These are phyloP conservation scores for Vinca major DNA, from an alignment of 305 asterid genomes.

Conservation along the genomic window DNA sequence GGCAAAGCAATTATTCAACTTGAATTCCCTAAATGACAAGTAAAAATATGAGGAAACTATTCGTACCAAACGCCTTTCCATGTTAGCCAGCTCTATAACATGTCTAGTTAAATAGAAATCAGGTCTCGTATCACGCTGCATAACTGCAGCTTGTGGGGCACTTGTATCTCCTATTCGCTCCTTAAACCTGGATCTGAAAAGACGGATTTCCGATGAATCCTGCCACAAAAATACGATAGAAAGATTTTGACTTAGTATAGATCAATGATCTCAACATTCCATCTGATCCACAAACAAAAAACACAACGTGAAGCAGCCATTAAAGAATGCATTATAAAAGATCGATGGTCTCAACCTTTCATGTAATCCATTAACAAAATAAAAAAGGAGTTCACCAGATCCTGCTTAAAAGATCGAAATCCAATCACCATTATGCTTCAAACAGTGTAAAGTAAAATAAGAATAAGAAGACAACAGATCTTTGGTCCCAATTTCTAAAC, in stretches of 20 bases:
- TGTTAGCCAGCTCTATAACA: constrained; percentile 52
- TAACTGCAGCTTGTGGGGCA: constrained; percentile 66
- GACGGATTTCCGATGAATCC: constrained; percentile 69
- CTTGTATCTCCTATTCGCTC: constrained; percentile 61
- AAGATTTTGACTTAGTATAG: constrained; percentile 4
- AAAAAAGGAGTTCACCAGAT: background rate
- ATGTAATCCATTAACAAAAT: background rate
- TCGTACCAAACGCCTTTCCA: constrained; percentile 78
- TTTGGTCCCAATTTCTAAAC: background rate
- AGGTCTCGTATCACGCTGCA: constrained; percentile 32
- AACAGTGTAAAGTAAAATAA: background rate
- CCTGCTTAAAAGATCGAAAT: background rate
- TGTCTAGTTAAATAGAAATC: constrained; percentile 44
- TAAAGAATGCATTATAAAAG: background rate
- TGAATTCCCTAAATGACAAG: constrained; percentile 12
- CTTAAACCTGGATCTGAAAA: constrained; percentile 69
- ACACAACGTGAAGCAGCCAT: background rate
- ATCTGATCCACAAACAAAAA: background rate
- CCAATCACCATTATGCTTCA: background rate
- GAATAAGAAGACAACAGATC: background rate
- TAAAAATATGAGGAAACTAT: constrained; percentile 19
- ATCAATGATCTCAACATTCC: background rate
- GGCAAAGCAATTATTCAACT: constrained; percentile 15
- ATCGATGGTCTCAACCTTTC: background rate
- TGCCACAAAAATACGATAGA: constrained; percentile 24